Base-by-base conservation (phyloP, 306 rosid genomes). In the Adenanthera pavonina region DNA sequence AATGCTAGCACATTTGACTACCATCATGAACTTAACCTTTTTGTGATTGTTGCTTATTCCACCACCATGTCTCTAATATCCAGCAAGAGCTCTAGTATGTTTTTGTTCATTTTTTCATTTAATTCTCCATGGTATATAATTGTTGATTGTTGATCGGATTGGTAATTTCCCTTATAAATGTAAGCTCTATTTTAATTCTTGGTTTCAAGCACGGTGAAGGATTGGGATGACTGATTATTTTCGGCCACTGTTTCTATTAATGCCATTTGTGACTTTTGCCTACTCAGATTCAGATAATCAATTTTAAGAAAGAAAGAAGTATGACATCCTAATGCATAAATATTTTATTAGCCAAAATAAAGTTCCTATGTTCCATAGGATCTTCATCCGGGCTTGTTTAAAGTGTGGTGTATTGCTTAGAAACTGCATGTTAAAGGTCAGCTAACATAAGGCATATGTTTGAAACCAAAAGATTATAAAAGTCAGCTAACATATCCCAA, bases 401-500 rank as follows among this genome's bases (percentile, higher is more conserved):
- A 70, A 10, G 38, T 20, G 3, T 16, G 70, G 41, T 76, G 53
- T 61, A 36, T 60, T 80, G 33, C 72, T 72, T 34, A 59, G 41
- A 40, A 52, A 48, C 74, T 79, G 77, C 78, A 72, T 77, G 74
- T 44, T 69, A 53, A 78, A 41, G 35, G 70, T 70, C 41, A 76
- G 49, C 57, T 60, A 88, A 88, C 89, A 89, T 85, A 93, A 92
- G 98, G 99, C 34, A 68, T 75, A 65, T 90, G 85, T 89, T 66
- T 77, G 68, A 90, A 85, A 78, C 91, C 97, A 69, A 93, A 88
- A 82, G 90, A 79, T 57, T 81, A 77, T 80, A 79, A 47, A 57
- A 92, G 90, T 91, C 93, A 35, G 74, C 84, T 89, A 72, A 79
- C 92, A 84, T 87, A 84, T 91, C 88, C 94, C 48, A 95, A 95